Evolutionary conservation across 2,329 filamentous ascomycete genomes (phyloP), one percentile per base, ranked within the genome.

Genomic region (Coniochaeta pulveracea): DNA sequence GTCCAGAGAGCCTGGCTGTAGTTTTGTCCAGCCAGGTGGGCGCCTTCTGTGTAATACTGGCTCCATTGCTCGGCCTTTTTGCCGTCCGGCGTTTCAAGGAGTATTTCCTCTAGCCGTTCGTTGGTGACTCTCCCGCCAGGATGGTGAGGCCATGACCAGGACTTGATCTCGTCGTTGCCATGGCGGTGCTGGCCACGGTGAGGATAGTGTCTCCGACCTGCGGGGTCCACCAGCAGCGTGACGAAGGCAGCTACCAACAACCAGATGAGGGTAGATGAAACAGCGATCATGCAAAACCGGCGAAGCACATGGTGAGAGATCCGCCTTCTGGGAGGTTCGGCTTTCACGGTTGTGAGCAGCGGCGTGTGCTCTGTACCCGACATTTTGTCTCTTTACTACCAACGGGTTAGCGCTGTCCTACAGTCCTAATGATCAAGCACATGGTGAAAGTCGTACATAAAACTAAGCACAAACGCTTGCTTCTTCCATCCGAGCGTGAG

Each of bases 21-120:
- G 50, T 89, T 91, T 58, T 80, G 76, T 14, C 84, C 83, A 1
- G 80, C 81, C 31, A 89, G 57, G 56, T 89, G 84, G 12, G 79
- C 69, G 0, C 84, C 84, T 0, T 77, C 62, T 0, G 83, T 83
- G 47, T 89, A 89, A 52, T 88, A 89, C 40, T 63, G 64, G 53
- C 76, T 84, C 81, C 81, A 88, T 56, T 85, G 74, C 41, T 71
- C 65, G 7, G 70, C 71, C 41, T 65, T 66, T 29, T 69, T 57
- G 19, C 64, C 60, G 36, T 64, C 67, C 5, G 76, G 76, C 0
- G 72, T 77, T 18, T 70, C 62, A 26, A 77, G 57, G 23, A 80
- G 51, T 19, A 80, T 69, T 5, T 56, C 45, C 40, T 66, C 58
- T n/a, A 80, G 59, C 43, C 76, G 58, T 22, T 67, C 60, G 37